A percentile compares a stretch with the other conserved stretches of the same genome.
Evolutionary conservation across 2,329 filamentous ascomycete genomes (phyloP).

Genomic region (Hypoxylon sp.): DNA sequence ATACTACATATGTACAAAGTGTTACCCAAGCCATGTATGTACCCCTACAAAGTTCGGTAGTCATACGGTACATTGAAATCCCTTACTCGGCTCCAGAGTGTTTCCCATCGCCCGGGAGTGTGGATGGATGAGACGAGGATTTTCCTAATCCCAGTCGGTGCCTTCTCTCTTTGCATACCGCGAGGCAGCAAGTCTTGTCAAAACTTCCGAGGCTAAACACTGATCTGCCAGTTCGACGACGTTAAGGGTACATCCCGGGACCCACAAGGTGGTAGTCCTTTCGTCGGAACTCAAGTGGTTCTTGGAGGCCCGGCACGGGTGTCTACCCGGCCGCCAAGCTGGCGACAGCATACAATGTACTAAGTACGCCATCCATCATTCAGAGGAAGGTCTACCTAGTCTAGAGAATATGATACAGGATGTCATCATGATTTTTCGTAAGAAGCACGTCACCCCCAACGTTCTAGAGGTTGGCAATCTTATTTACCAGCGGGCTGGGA

Average conservation of each 20-base stretch:
- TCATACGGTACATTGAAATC: slow-evolving; percentile 7
- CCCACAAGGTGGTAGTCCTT: slow-evolving; percentile 14
- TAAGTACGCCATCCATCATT: not conserved
- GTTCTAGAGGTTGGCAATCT: slow-evolving; percentile 19
- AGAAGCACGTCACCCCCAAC: slow-evolving; percentile 15
- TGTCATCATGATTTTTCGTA: slow-evolving; percentile 14
- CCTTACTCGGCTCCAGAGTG: slow-evolving; percentile 11
- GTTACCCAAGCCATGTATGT: not conserved
- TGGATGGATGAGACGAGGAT: slow-evolving; percentile 1
- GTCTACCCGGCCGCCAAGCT: slow-evolving; percentile 19
- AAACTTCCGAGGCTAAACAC: slow-evolving; percentile 20
- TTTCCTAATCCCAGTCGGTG: slow-evolving; percentile 3
- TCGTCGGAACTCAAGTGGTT: slow-evolving; percentile 14
- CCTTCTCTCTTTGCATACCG: slow-evolving; percentile 2
- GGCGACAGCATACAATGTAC: not conserved
- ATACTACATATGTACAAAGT: slow-evolving; percentile 13
- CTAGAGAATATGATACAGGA: not conserved
- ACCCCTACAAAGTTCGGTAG: not conserved
- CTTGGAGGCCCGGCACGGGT: slow-evolving; percentile 12
- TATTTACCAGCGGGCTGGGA: slow-evolving; percentile 31
- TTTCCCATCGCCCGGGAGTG: slow-evolving; percentile 7
- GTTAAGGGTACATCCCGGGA: slow-evolving; percentile 25
- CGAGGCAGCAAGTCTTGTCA: slow-evolving; percentile 18
- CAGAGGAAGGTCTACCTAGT: not conserved
- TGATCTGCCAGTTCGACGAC: slow-evolving; percentile 24